These are phyloP conservation scores for Xylaria sp. DNA, from an alignment of 2,329 filamentous ascomycete species.

Conservation along the genomic window DNA sequence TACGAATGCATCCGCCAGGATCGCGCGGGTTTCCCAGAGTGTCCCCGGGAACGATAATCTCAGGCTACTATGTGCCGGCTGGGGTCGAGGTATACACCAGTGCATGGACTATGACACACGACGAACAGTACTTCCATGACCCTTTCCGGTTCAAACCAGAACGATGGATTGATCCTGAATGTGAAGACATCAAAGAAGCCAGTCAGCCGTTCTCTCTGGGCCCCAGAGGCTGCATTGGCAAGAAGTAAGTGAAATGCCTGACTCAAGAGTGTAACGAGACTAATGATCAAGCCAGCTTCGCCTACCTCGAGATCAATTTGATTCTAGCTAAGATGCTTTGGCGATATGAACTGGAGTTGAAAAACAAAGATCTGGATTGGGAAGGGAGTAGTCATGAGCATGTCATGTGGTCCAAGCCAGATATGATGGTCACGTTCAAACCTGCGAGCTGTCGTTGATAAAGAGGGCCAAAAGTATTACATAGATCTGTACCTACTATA, in stretches of 20 bases:
- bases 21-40: background rate
- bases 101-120: background rate
- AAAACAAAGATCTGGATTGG: background rate
- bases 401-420: too few relatives aligned
- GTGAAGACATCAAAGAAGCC: background rate
- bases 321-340: background rate
- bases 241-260: background rate
- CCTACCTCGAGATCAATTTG: background rate
- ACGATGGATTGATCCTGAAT: background rate
- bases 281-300: constrained; percentile 2
- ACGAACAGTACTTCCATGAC: background rate
- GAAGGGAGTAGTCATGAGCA: too few relatives aligned
- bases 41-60: background rate
- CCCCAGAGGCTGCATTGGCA: background rate
- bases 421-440: too few relatives aligned
- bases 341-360: background rate
- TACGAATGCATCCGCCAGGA: constrained; percentile 15
- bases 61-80: background rate
- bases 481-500: too few relatives aligned
- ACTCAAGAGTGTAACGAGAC: background rate
- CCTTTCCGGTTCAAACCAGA: background rate
- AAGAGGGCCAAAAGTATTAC: too few relatives aligned
- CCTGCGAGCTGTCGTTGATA: too few relatives aligned
- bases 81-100: background rate
- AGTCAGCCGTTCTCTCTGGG: background rate